Percentiles rank a stretch among this genome's conserved stretches.
Conservation (phyloP, 2,329 filamentous ascomycete species). For the Penicillium frequentans region DNA sequence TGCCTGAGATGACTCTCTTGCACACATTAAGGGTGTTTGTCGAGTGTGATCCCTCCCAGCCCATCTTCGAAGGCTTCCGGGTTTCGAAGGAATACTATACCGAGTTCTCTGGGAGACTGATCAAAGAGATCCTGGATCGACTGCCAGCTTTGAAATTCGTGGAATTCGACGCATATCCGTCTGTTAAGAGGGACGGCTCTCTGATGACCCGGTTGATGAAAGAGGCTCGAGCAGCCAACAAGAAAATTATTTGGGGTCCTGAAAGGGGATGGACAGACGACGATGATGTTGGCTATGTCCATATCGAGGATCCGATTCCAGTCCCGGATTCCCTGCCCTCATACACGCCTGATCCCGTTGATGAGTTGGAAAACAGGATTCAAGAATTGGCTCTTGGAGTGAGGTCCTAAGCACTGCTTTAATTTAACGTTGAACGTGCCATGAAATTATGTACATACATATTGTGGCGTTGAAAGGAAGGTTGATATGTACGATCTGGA, state of each 20-base stretch:
- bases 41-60: constrained; percentile 55
- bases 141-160: constrained; percentile 51
- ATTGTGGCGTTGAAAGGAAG: constrained; percentile 9
- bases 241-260: constrained; percentile 42
- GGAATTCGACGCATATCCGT: constrained; percentile 59
- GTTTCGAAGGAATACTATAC: constrained; percentile 59
- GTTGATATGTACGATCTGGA: neutral
- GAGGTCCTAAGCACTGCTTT: neutral
- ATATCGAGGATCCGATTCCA: neutral
- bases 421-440: constrained; percentile 1
- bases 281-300: constrained; percentile 19
- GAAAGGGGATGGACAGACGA: constrained; percentile 39
- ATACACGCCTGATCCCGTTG: neutral
- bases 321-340: neutral
- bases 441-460: constrained; percentile 13
- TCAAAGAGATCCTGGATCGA: constrained; percentile 51
- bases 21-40: constrained; percentile 57
- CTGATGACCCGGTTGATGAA: constrained; percentile 51
- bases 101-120: constrained; percentile 52
- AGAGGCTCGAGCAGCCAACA: constrained; percentile 34
- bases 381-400: neutral
- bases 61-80: constrained; percentile 58
- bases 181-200: constrained; percentile 52
- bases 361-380: neutral
- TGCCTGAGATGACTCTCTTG: constrained; percentile 49